These are phyloP conservation scores for Craterostigma plantagineum DNA, from an alignment of 257 asterid species.

Conservation along the genomic window DNA sequence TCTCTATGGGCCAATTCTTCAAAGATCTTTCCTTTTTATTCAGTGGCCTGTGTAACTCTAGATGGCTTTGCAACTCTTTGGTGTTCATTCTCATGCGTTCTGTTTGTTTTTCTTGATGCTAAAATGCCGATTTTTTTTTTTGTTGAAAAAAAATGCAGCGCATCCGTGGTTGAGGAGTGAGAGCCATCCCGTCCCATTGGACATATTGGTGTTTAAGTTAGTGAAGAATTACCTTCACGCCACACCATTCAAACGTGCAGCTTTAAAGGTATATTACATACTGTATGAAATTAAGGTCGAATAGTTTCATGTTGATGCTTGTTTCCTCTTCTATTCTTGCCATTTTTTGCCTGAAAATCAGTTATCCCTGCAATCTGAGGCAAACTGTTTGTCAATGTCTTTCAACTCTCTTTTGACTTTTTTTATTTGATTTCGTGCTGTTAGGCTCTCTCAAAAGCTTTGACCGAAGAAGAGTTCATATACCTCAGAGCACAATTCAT, in stretches of 20 bases:
- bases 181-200: constrained; percentile 78
- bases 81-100: not conserved
- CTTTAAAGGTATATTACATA: constrained; percentile 49
- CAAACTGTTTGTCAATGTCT: not conserved
- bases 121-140: constrained; percentile 6
- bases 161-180: constrained; percentile 94
- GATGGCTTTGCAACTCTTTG: too few species aligned
- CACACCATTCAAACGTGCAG: constrained; percentile 89
- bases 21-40: too few species aligned
- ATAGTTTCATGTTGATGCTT: not conserved
- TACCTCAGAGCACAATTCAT: constrained; percentile 78
- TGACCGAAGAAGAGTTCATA: constrained; percentile 70
- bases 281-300: not conserved
- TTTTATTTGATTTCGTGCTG: constrained; percentile 7
- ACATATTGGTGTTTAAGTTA: constrained; percentile 63
- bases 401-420: not conserved
- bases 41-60: too few species aligned
- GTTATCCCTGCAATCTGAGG: too few species aligned
- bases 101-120: not conserved
- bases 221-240: constrained; percentile 76
- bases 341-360: not conserved
- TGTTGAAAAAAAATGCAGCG: constrained; percentile 28
- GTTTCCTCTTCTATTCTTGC: not conserved
- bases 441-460: constrained; percentile 85
- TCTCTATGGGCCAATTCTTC: too few species aligned